phyloP scores from a whole-genome alignment of 225 moss, liverwort and hornwort species.

The Sphagnum contortum region DNA sequence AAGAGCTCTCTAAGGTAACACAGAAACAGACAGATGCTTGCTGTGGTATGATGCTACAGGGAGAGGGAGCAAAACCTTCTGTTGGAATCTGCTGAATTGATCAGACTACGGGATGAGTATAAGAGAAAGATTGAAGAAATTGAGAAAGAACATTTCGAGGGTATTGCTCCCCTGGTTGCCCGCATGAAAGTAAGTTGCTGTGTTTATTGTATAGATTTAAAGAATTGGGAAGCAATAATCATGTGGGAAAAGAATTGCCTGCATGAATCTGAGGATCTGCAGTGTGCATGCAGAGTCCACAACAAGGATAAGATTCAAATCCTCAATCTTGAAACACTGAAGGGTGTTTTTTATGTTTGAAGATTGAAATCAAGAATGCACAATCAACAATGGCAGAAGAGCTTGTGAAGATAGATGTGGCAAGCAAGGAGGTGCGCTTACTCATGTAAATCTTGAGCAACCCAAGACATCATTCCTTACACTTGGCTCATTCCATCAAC shows the following conservation, averaged over 20 bases:
- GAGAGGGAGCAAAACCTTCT: conserved; percentile 58
- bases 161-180: conserved; percentile 47
- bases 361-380: conserved; percentile 26
- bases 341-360: neutral
- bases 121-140: conserved; percentile 69
- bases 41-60: conserved; percentile 11
- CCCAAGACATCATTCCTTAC: conserved; percentile 3
- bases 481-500: neutral
- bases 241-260: no score
- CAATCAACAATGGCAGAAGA: conserved; percentile 17
- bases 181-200: conserved; percentile 44
- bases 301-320: no score
- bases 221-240: no score
- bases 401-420: conserved; percentile 13
- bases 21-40: no score
- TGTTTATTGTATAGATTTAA: neutral
- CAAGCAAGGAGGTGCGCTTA: conserved; percentile 54
- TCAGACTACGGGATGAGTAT: conserved; percentile 45
- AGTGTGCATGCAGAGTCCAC: no score
- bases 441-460: conserved; percentile 8
- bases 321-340: no score
- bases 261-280: no score
- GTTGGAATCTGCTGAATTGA: conserved; percentile 54
- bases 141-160: conserved; percentile 54
- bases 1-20: neutral